Evolutionary conservation across 73 alveolate species (phyloP).

Genomic region (Paramecium bursaria): DNA sequence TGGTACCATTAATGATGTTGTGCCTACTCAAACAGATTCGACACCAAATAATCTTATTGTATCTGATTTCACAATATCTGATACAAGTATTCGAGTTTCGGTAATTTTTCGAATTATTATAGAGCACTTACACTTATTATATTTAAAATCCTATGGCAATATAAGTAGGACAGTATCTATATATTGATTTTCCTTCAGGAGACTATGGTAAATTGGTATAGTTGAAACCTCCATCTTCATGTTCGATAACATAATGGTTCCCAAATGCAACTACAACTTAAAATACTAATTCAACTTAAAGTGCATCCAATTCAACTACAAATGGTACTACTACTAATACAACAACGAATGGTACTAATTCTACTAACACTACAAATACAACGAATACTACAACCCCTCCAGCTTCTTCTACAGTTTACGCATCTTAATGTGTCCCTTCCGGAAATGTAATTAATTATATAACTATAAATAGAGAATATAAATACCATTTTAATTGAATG

Average conservation of each 20-base stretch:
- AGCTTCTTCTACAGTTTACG: too few relatives aligned
- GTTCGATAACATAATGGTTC: too few relatives aligned
- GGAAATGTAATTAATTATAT: too few relatives aligned
- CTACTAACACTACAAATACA: too few relatives aligned
- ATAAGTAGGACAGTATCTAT: conserved; percentile 14
- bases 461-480: too few relatives aligned
- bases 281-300: too few relatives aligned
- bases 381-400: too few relatives aligned
- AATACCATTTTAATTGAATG: conserved; percentile 11
- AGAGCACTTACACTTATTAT: conserved; percentile 38
- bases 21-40: background rate
- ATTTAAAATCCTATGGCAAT: background rate
- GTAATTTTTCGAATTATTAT: too few relatives aligned
- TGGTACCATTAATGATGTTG: conserved; percentile 47
- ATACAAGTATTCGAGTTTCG: conserved; percentile 5
- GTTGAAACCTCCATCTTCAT: conserved; percentile 38
- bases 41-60: background rate
- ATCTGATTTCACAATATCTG: conserved; percentile 14
- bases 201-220: conserved; percentile 36
- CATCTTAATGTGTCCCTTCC: conserved; percentile 11
- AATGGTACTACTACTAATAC: too few relatives aligned
- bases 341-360: too few relatives aligned
- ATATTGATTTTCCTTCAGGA: conserved; percentile 6
- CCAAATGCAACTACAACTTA: too few relatives aligned
- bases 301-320: too few relatives aligned